These are phyloP conservation scores for Corchorus olitorius DNA, from an alignment of 345 rosid genomes.

Conservation along the genomic window DNA sequence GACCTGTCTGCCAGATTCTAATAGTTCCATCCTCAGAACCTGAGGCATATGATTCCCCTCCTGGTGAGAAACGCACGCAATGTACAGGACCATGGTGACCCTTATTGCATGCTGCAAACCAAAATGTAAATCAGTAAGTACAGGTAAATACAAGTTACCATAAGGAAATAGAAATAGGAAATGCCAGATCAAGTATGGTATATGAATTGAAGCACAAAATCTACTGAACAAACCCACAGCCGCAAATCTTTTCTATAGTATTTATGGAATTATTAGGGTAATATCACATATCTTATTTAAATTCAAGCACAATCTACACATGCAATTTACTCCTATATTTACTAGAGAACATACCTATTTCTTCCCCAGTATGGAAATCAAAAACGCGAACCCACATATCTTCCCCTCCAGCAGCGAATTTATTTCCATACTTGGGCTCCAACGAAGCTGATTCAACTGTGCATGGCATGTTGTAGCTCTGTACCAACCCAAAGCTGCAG, in stretches of 20 bases:
- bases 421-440: conserved; percentile 60
- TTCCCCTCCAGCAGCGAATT: conserved; percentile 66
- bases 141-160: background rate
- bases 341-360: conserved; percentile 49
- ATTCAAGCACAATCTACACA: background rate
- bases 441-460: conserved; percentile 72
- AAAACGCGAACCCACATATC: conserved; percentile 67
- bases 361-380: conserved; percentile 75
- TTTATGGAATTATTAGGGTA: background rate
- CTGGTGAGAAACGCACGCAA: conserved; percentile 90
- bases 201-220: too few relatives aligned
- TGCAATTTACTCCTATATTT: background rate
- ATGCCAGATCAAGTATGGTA: too few relatives aligned
- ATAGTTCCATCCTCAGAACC: conserved; percentile 97
- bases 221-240: too few relatives aligned
- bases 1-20: conserved; percentile 62
- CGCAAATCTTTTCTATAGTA: too few relatives aligned
- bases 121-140: background rate
- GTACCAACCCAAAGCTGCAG: conserved; percentile 76
- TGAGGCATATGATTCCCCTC: conserved; percentile 91
- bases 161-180: background rate
- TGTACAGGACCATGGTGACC: conserved; percentile 99
- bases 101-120: conserved; percentile 79
- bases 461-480: conserved; percentile 92
- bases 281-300: background rate